Percentiles rank a stretch among this genome's conserved stretches.
phyloP scores from a whole-genome alignment of 2,329 filamentous ascomycete genomes.

The Beauveria sp. region DNA sequence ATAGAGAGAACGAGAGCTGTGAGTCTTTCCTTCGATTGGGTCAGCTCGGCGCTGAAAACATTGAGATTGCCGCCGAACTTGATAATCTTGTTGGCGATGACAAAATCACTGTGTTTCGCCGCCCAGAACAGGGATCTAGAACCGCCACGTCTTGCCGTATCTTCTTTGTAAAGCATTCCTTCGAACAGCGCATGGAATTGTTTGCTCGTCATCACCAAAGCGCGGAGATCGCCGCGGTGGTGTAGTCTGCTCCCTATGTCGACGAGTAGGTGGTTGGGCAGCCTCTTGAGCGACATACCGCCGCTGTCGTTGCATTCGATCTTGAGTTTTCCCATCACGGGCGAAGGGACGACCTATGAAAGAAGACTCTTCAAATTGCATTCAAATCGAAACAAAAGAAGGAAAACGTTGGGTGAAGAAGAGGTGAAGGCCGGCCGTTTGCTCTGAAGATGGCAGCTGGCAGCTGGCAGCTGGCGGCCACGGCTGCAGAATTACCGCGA shows the following conservation, averaged over 20 bases:
- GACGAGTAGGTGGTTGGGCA: neutral
- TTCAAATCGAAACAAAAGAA: neutral
- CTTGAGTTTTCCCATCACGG: neutral
- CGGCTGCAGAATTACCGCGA: neutral
- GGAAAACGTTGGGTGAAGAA: neutral
- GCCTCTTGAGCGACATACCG: neutral
- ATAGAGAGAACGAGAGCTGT: neutral
- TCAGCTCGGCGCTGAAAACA: rapidly evolving
- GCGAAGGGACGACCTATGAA: too few relatives aligned
- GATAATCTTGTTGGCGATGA: neutral
- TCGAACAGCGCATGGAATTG: neutral
- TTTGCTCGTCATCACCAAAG: neutral
- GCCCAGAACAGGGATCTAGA: neutral
- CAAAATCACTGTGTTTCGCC: neutral
- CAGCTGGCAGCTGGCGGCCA: neutral
- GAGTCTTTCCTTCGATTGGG: rapidly evolving
- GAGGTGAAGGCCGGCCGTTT: neutral
- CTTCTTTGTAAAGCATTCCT: neutral
- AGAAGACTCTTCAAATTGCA: neutral
- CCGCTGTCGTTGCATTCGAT: neutral
- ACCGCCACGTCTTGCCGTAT: neutral
- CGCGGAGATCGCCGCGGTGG: neutral
- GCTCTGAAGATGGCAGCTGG: neutral
- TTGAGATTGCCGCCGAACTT: neutral
- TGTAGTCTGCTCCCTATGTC: neutral